Evolutionary conservation across 331 rosid genomes (phyloP), one percentile per base, ranked within the genome.

Genomic region (Malus hybrid): DNA sequence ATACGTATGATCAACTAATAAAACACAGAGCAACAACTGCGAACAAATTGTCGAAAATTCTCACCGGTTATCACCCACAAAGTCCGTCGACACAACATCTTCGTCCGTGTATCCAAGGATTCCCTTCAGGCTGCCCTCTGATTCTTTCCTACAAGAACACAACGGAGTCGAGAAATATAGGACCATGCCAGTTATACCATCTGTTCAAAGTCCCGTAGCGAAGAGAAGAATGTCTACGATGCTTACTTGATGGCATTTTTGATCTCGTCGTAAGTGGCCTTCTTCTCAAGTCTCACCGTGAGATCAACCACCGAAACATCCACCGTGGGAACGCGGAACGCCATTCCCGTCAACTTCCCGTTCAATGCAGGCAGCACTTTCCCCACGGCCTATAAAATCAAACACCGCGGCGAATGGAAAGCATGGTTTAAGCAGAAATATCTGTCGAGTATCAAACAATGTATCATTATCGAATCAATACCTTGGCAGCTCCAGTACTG

Each of bases 401-500:
- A 57, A 20, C 63, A 20, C 63, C 63, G 6, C 6, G 20, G 1
- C 14, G 27, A 57, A 57, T 57, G 63, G 1, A 57, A 8, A 57
- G 24, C 7, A 57, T 1, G 63, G 29, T 57, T 9, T 48, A 57
- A 57, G 63, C 29, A 20, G 55, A 57, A 20, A 57, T 0, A 57
- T 20, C 29, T 20, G 24, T 57, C 29, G 3, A 13, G 6, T 15
- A 69, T 15, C 4, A 56, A 7, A 20, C 62, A 56, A n/a, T 56
- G 55, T 9, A n/a, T 19, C 28, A 19, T 56, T 5, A 1, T 50
- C 24, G 19, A 50, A 12, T 54, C 10, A 42, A 66, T 83, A 91
- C 95, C 95, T 89, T 88, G 20, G 95, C 95, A 83, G 97, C 95
- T 70, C 95, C 93, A 11, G 95, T 91, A 84, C 95, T 89, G 83